A percentile compares a stretch with the other conserved stretches of the same genome.
Evolutionary conservation across 1,284 basidiomycete genomes (phyloP).

Genomic region (Sanguinoderma infundibulare): DNA sequence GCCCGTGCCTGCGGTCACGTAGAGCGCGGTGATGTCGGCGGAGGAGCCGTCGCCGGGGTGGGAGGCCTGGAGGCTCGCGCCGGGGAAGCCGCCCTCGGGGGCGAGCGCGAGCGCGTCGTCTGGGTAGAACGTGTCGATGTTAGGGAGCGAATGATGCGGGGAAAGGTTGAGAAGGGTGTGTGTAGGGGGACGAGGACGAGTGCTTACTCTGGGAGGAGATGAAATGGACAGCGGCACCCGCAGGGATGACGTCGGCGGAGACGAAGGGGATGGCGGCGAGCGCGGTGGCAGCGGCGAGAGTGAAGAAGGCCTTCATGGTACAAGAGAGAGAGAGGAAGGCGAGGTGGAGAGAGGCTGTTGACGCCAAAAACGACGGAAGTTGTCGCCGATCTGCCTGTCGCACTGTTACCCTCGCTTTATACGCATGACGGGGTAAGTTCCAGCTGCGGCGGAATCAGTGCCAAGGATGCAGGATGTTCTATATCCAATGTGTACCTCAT

Average conservation of each 20-base stretch:
- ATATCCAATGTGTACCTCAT: too few relatives aligned
- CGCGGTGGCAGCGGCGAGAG: conserved; percentile 4
- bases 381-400: too few relatives aligned
- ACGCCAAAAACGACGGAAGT: too few relatives aligned
- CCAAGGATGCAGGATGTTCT: too few relatives aligned
- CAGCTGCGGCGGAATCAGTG: too few relatives aligned
- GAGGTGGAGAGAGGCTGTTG: background rate
- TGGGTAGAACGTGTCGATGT: background rate
- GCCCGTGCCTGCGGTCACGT: conserved; percentile 3
- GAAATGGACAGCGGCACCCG: conserved; percentile 18
- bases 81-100: background rate
- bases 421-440: too few relatives aligned
- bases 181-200: too few relatives aligned
- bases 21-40: conserved; percentile 15
- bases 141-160: background rate
- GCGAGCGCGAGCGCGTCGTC: conserved; percentile 19
- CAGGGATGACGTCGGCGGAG: conserved; percentile 15
- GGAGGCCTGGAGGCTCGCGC: conserved; percentile 4
- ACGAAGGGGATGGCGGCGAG: background rate
- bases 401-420: too few relatives aligned
- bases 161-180: background rate
- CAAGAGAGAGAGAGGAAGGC: background rate
- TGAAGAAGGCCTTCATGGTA: conserved; percentile 3
- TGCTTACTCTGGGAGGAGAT: conserved; percentile 18
- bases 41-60: conserved; percentile 17